These are phyloP conservation scores for Pholiota molesta DNA, from an alignment of 768 basidiomycete species.

Conservation along the genomic window DNA sequence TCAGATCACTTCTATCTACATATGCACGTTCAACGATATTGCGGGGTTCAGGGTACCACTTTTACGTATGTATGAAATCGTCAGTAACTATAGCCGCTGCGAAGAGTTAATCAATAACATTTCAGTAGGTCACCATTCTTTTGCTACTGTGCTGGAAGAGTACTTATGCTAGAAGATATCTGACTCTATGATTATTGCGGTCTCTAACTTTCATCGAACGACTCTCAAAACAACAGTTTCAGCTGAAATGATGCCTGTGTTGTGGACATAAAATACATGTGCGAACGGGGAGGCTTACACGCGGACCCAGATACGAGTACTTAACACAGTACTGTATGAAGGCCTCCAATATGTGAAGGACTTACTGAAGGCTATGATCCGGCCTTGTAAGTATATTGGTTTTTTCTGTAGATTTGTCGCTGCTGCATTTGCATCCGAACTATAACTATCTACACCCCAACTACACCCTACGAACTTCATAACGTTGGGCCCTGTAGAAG, in stretches of 20 bases:
- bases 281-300: slow-evolving; percentile 13
- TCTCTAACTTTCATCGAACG: not conserved
- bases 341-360: not conserved
- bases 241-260: not conserved
- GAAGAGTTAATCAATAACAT: not conserved
- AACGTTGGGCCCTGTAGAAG: too few relatives aligned
- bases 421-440: too few relatives aligned
- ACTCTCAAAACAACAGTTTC: not conserved
- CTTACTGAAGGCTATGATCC: not conserved
- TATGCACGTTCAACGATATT: not conserved
- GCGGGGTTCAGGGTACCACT: not conserved
- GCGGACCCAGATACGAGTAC: slow-evolving; percentile 1
- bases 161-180: too few relatives aligned
- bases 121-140: too few relatives aligned
- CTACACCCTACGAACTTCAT: too few relatives aligned
- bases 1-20: not conserved
- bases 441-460: too few relatives aligned
- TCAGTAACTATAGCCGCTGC: not conserved
- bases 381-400: not conserved
- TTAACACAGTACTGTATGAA: not conserved
- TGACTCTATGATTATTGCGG: too few relatives aligned
- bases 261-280: slow-evolving; percentile 7
- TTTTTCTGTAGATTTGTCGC: not conserved
- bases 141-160: too few relatives aligned
- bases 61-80: not conserved